phyloP scores from a whole-genome alignment of 2,329 filamentous ascomycete species.

The Aquanectria penicillioides region DNA sequence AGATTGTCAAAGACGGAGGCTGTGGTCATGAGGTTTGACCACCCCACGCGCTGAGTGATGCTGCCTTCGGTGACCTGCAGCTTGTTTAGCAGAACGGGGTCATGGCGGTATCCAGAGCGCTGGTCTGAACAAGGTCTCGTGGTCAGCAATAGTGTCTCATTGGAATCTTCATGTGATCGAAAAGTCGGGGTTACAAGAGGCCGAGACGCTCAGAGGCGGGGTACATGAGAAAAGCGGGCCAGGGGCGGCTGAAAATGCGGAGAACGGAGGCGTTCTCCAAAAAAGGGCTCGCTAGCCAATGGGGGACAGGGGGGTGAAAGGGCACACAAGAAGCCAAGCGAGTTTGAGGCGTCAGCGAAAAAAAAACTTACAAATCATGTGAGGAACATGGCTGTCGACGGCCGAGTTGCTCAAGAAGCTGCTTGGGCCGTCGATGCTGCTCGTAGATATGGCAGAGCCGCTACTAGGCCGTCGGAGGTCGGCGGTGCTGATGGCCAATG shows the following conservation, averaged over 20 bases:
- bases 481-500: conserved; percentile 45
- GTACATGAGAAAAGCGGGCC: conserved; percentile 34
- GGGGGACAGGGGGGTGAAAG: not conserved
- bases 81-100: conserved; percentile 45
- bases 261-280: conserved; percentile 41
- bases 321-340: conserved; percentile 35
- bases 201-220: conserved; percentile 26
- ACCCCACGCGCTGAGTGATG: conserved; percentile 35
- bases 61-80: conserved; percentile 39
- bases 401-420: conserved; percentile 41
- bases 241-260: conserved; percentile 40
- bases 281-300: conserved; percentile 33
- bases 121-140: conserved; percentile 48
- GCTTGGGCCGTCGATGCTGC: conserved; percentile 42
- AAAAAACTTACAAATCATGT: conserved; percentile 62
- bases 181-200: conserved; percentile 25
- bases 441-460: conserved; percentile 46
- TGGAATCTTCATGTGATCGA: conserved; percentile 39
- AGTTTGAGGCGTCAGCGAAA: conserved; percentile 25
- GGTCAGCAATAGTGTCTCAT: conserved; percentile 43
- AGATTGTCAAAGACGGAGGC: conserved; percentile 49
- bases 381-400: conserved; percentile 57
- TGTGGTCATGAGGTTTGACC: conserved; percentile 48
- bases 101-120: conserved; percentile 49
- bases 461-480: conserved; percentile 52